Conservation (phyloP, 176 grass and related monocot genomes). For the Juncus inflexus region DNA sequence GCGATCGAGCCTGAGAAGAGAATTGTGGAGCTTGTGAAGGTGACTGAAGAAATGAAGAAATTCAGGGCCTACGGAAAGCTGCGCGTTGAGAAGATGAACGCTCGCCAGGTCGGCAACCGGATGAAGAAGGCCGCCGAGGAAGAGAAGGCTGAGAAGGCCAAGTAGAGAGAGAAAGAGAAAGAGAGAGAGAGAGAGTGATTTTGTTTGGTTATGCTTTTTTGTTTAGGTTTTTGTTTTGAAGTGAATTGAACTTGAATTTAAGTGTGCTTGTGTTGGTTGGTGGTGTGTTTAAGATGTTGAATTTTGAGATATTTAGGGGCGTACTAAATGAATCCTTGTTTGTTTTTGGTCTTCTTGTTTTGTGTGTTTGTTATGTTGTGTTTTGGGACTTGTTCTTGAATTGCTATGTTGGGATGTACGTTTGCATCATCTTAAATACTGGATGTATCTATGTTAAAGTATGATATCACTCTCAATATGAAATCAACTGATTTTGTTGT, state of each 20-base stretch:
- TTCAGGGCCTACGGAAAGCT: slow-evolving; percentile 84
- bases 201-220: neutral
- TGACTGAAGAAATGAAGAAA: slow-evolving; percentile 76
- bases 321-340: neutral
- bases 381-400: too few relatives aligned
- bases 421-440: too few relatives aligned
- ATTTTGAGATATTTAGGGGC: slow-evolving; percentile 25
- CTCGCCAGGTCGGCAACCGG: slow-evolving; percentile 49
- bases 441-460: too few relatives aligned
- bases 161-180: too few relatives aligned
- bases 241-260: neutral
- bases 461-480: too few relatives aligned
- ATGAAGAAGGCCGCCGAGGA: slow-evolving; percentile 72
- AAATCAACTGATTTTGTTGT: too few relatives aligned
- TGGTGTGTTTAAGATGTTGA: slow-evolving; percentile 11
- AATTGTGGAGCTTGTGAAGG: slow-evolving; percentile 63
- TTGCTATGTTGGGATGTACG: too few relatives aligned
- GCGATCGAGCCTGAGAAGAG: slow-evolving; percentile 62
- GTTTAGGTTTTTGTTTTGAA: neutral
- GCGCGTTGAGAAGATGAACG: slow-evolving; percentile 69
- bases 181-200: too few relatives aligned
- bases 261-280: slow-evolving; percentile 7
- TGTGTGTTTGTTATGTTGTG: too few relatives aligned
- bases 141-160: slow-evolving; percentile 66
- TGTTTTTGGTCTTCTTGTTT: too few relatives aligned